A percentile compares a stretch with the other conserved stretches of the same genome.
phyloP scores from a whole-genome alignment of 208 protist species.

The Leishmania mexicana region DNA sequence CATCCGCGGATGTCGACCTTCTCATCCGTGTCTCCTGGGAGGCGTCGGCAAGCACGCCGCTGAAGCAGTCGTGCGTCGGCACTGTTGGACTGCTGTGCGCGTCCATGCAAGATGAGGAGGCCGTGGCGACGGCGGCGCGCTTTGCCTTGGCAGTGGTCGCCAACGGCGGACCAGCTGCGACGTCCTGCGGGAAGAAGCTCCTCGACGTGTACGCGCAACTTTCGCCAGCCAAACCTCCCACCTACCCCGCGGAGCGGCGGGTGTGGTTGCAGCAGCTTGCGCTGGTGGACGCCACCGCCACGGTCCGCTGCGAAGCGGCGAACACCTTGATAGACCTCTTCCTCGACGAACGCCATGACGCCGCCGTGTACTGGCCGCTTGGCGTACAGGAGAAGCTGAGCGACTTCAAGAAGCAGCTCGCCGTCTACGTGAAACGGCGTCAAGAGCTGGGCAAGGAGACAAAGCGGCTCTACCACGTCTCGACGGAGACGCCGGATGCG shows the following conservation, averaged over 20 bases:
- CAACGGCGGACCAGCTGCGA: conserved; percentile 20
- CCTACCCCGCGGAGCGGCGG: conserved; percentile 23
- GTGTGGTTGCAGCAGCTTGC: conserved; percentile 50
- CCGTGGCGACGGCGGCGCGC: conserved; percentile 39
- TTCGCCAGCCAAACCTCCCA: conserved; percentile 14
- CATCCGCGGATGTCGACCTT: conserved; percentile 57
- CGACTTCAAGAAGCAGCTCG: conserved; percentile 42
- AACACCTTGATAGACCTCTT: conserved; percentile 84
- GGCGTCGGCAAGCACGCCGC: conserved; percentile 33
- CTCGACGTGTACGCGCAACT: conserved; percentile 17
- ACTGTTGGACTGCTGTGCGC: conserved; percentile 48
- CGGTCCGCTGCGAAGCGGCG: conserved; percentile 73
- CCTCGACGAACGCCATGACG: conserved; percentile 68
- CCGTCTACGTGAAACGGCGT: conserved; percentile 54
- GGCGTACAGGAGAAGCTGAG: conserved; percentile 44
- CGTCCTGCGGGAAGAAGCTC: conserved; percentile 11
- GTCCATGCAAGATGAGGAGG: conserved; percentile 41
- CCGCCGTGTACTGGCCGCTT: conserved; percentile 66
- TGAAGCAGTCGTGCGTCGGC: conserved; percentile 61
- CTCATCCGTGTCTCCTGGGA: conserved; percentile 72
- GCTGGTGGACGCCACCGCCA: conserved; percentile 44
- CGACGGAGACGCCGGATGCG: conserved; percentile 37
- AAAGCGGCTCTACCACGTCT: conserved; percentile 41
- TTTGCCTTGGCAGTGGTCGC: conserved; percentile 49
- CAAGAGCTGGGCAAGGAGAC: conserved; percentile 45